phyloP scores from a whole-genome alignment of 495 filamentous ascomycete genomes.

The Apiosordaria backusii region DNA sequence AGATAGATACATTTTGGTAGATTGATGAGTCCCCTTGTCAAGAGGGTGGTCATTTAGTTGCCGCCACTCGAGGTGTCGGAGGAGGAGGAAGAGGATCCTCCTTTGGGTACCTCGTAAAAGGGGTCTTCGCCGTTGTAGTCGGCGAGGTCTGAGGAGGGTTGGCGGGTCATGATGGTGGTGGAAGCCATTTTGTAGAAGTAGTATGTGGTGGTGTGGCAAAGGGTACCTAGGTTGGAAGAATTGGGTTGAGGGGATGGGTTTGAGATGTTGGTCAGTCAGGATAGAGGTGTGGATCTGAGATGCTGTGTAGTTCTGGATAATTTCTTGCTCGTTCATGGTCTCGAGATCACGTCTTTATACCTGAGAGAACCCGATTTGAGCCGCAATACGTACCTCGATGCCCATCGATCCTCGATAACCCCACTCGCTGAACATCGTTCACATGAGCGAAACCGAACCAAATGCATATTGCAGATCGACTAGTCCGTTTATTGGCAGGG shows the following conservation, averaged over 20 bases:
- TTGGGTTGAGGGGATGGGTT: not conserved
- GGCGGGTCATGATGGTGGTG: not conserved
- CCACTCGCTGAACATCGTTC: not conserved
- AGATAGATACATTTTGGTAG: no score
- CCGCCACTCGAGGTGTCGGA: not conserved
- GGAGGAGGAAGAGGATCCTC: no score
- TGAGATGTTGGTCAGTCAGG: not conserved
- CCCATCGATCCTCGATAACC: not conserved
- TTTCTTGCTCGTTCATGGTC: not conserved
- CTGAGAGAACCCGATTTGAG: not conserved
- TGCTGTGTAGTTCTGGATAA: not conserved
- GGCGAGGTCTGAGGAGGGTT: not conserved
- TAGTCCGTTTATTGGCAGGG: not conserved
- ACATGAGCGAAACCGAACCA: not conserved
- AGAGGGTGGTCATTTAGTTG: no score
- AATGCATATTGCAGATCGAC: not conserved
- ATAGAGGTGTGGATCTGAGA: not conserved
- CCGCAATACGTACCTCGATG: not conserved
- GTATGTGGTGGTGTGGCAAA: not conserved
- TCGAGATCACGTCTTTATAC: not conserved
- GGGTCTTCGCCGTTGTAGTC: not conserved
- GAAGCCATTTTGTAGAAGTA: not conserved
- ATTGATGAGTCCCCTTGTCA: no score
- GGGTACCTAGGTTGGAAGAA: no score
- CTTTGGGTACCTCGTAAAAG: not conserved